Base-by-base conservation (phyloP, 345 rosid species). In the Populus deltoides region DNA sequence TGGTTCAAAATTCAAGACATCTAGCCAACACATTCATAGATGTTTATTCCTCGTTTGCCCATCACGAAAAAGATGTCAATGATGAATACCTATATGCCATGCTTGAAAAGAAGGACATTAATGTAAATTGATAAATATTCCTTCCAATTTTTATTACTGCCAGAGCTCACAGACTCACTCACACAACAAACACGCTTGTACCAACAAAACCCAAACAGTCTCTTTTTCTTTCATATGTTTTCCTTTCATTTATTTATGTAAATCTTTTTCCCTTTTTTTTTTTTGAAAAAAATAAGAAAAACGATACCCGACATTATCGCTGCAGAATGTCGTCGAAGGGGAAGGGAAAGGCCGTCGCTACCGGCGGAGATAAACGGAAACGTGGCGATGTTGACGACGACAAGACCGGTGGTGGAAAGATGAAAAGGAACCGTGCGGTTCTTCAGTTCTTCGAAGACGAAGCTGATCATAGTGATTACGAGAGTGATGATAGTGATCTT, bases 371-470 rank as follows among this genome's bases (percentile, higher is more conserved):
- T 41, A 70, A 75, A 79, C 75, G 79, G 16, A 82, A 75, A 67
- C 63, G 69, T 13, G 72, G 76, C 38, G 76, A 47, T 12, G 51
- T 1, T 13, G 77, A 72, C 24, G 65, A 55, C 24, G 84, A 71
- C 55, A 66, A 45, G 66, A 41, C 78, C 68, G 78, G 71, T 35
- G 36, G 70, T 13, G 75, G 78, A 36, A 17, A 65, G 47, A 70
- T 61, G 79, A 78, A 45, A 70, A 74, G 43, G 55, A 82, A 82
- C 68, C 81, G 85, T 17, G 79, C 71, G 69, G 77, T 78, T 31
- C 84, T 82, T 70, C 81, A 74, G 78, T 82, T 82, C 76, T 82
- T 82, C 73, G 85, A 82, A 57, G 81, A 82, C 13, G 66, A 59
- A 22, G 81, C 85, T 71, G 79, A 78, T 5, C 20, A 55, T 16